Evolutionary conservation across 2,329 filamentous ascomycete species (phyloP).

Genomic region (Fusarium marasasianum): DNA sequence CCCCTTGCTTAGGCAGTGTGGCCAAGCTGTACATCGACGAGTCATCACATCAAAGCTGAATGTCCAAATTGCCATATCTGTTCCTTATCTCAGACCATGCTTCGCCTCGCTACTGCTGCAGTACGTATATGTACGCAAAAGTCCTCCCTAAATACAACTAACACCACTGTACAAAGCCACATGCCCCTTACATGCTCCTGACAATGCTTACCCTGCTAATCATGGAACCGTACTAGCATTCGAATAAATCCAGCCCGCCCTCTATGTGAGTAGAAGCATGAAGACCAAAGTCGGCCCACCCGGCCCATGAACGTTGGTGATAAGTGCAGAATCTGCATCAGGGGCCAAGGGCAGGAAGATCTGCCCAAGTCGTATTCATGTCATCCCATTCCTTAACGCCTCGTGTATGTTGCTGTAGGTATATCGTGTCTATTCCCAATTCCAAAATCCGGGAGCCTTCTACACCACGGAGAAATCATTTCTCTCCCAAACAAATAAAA

Average conservation of each 20-base stretch:
- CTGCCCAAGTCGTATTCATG: constrained; percentile 11
- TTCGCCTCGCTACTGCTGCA: constrained; percentile 12
- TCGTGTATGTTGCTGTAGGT: constrained; percentile 45
- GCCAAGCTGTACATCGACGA: background rate
- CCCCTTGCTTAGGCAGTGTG: background rate
- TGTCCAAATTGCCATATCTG: background rate
- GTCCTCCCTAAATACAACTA: background rate
- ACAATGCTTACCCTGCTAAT: background rate
- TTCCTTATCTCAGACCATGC: constrained; percentile 9
- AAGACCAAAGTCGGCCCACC: background rate
- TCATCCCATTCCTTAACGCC: constrained; percentile 31
- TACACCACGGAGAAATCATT: constrained; percentile 16
- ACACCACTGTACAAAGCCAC: background rate
- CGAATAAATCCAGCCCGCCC: background rate
- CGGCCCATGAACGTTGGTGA: background rate
- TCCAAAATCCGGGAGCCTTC: constrained; percentile 1
- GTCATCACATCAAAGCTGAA: background rate
- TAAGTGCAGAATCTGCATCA: background rate
- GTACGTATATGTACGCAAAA: background rate
- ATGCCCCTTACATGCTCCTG: background rate
- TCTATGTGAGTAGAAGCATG: constrained; percentile 3
- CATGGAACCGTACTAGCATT: background rate
- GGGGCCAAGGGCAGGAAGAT: background rate
- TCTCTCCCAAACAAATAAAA: constrained; percentile 3
- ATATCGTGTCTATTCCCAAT: constrained; percentile 40